These are phyloP conservation scores for Paracamarosporium sp. DNA, from an alignment of 2,329 filamentous ascomycete species.

Conservation along the genomic window DNA sequence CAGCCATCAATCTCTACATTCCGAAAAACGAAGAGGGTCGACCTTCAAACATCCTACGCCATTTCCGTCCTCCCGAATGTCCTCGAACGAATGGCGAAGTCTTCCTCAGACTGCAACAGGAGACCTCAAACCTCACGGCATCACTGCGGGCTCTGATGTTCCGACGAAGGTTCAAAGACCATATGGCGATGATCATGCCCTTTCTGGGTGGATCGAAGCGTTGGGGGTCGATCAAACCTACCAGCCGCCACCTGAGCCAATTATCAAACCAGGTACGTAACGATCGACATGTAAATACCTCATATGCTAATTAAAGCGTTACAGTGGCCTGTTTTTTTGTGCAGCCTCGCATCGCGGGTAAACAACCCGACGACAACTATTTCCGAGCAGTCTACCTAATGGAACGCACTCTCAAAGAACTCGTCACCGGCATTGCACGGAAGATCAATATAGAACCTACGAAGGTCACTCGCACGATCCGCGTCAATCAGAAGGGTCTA, in stretches of 20 bases:
- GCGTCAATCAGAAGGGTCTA: conserved; percentile 75
- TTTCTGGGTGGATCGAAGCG: conserved; percentile 88
- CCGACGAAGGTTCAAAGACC: conserved; percentile 63
- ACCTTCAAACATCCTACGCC: conserved; percentile 54
- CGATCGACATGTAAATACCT: conserved; percentile 10
- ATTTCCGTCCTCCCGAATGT: conserved; percentile 52
- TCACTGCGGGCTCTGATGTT: conserved; percentile 56
- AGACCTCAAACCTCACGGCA: conserved; percentile 55
- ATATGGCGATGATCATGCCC: conserved; percentile 67
- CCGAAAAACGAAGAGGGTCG: conserved; percentile 49
- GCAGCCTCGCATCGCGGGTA: conserved; percentile 60
- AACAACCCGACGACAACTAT: conserved; percentile 65
- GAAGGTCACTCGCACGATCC: conserved; percentile 74
- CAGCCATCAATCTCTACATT: conserved; percentile 54
- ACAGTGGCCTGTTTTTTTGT: conserved; percentile 89
- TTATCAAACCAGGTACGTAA: conserved; percentile 68
- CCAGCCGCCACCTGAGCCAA: conserved; percentile 75
- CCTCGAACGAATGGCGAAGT: conserved; percentile 64
- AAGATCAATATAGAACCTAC: conserved; percentile 83
- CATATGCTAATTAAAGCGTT: conserved; percentile 40
- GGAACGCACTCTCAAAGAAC: conserved; percentile 75
- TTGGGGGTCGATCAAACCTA: conserved; percentile 89
- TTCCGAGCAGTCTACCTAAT: conserved; percentile 87
- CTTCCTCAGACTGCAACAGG: conserved; percentile 61
- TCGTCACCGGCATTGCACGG: conserved; percentile 73